Evolutionary conservation across 768 basidiomycete genomes (phyloP), one percentile per base, ranked within the genome.

Genomic region (Trametes gibbosa): DNA sequence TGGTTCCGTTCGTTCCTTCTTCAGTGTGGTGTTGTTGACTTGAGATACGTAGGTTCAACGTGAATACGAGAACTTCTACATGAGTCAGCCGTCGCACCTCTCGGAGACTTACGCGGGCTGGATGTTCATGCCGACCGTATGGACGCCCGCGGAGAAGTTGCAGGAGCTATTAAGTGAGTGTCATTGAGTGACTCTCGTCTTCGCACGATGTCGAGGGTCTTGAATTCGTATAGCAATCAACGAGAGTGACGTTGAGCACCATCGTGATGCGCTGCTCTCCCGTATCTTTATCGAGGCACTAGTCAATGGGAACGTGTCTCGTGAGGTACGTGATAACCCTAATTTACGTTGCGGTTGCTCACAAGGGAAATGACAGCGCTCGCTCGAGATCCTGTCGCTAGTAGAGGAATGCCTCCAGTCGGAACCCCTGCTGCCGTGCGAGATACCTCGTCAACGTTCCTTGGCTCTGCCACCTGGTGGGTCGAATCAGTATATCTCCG

Each of bases 241-340:
- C 8, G 68, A 72, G 12, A 75, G 70, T 35, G 76, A 78, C 29
- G 66, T 84, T 1, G 68, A 78, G 52, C 62, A 63, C 1, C 80
- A 81, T 58, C 75, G 73, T 1, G 64, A 62, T 14, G 73, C 76
- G 19, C 56, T 81, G 2, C 68, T 83, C 17, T 66, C 69, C 19
- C 68, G 77, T 39, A 52, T 78, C 43, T 72, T 76, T 59, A 69
- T 83, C 48, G 76, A 81, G 52, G 70, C 71, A 0, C 67, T 84
- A 21, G 72, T 81, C 2, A 79, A 78, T 48, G 83, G 83, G 17
- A 84, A 83, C 66, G 63, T 81, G 12, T 58, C 64, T 0, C 63
- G 72, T 19, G 72, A 81, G 48, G 68, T 66, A 43, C 4, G 51
- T 27, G n/a, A 2, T 72, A 69, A 23, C 42, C n/a, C 19, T 9